Percentiles rank a stretch among this genome's conserved stretches.
phyloP scores from a whole-genome alignment of 345 rosid species.

The Eucalyptus erythrocorys region DNA sequence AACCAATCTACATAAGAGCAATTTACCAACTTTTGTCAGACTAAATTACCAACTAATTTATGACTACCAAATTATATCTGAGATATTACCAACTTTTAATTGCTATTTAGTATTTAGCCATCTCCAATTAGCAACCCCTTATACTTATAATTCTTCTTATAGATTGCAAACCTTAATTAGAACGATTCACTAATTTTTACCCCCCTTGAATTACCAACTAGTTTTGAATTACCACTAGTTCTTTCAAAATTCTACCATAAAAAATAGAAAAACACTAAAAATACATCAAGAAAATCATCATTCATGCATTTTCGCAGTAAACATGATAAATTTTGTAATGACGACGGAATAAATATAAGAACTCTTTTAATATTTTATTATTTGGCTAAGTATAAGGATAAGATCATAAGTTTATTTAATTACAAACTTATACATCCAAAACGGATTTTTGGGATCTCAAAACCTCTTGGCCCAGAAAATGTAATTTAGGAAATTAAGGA shows the following conservation, averaged over 20 bases:
- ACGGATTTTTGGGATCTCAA: neutral
- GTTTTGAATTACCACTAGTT: neutral
- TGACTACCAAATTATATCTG: neutral
- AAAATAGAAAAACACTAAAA: neutral
- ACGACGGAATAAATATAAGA: neutral
- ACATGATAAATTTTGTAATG: neutral
- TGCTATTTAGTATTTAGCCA: neutral
- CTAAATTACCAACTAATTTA: neutral
- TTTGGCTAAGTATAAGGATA: neutral
- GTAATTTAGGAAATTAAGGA: constrained; percentile 27
- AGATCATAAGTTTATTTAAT: neutral
- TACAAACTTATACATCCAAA: neutral
- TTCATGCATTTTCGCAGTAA: neutral
- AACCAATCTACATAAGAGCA: neutral
- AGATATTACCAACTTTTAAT: neutral
- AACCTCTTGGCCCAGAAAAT: constrained; percentile 17
- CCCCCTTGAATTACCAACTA: neutral
- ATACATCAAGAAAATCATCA: neutral
- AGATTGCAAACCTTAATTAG: neutral
- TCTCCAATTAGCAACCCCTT: neutral
- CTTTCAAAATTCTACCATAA: neutral
- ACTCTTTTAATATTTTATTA: neutral
- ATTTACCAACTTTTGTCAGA: neutral
- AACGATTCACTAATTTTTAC: neutral
- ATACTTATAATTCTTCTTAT: neutral